phyloP scores from a whole-genome alignment of 176 grass and related monocot genomes.

The Panicum miliaceum region DNA sequence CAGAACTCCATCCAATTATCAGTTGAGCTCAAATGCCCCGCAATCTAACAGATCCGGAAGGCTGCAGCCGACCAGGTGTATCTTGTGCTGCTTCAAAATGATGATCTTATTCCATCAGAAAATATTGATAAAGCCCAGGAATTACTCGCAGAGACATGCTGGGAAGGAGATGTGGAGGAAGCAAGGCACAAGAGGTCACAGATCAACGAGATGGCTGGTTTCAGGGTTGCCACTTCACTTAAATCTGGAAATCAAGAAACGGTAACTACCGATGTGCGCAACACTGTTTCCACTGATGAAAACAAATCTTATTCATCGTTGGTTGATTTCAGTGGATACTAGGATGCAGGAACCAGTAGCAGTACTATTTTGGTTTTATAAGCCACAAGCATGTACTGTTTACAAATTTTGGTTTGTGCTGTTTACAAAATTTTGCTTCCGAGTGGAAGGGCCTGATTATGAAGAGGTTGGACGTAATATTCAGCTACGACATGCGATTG shows the following conservation, averaged over 20 bases:
- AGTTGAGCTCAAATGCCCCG: constrained; percentile 18
- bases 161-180: constrained; percentile 83
- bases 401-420: background rate
- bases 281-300: constrained; percentile 56
- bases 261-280: background rate
- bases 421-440: background rate
- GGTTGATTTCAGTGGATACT: constrained; percentile 89
- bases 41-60: constrained; percentile 71
- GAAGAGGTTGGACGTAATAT: background rate
- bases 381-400: background rate
- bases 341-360: background rate
- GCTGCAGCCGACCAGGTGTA: constrained; percentile 91
- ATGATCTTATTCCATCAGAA: constrained; percentile 47
- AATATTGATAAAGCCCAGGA: constrained; percentile 67
- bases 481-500: background rate
- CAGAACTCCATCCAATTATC: background rate
- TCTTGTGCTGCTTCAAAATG: constrained; percentile 81
- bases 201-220: constrained; percentile 60
- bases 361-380: background rate
- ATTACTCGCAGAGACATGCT: constrained; percentile 76
- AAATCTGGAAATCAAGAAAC: constrained; percentile 33
- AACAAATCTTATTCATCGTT: constrained; percentile 90
- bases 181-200: constrained; percentile 60
- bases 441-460: background rate
- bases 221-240: constrained; percentile 38